These are phyloP conservation scores for Albizia julibrissin DNA, from an alignment of 306 rosid genomes.

Conservation along the genomic window DNA sequence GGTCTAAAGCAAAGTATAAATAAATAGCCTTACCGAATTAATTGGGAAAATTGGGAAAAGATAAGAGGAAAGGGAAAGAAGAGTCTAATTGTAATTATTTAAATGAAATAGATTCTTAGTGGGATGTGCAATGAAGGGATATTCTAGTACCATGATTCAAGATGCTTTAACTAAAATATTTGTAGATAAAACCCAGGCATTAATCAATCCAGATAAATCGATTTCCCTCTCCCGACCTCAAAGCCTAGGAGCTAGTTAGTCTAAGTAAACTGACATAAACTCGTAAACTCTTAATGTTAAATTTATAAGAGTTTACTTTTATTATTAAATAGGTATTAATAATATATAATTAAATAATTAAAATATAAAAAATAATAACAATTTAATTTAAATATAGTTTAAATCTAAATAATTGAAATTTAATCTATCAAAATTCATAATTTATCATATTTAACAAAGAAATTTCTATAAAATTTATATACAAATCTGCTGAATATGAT, in stretches of 20 bases:
- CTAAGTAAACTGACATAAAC: too few relatives aligned
- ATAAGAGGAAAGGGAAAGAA: not conserved
- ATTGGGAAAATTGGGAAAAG: not conserved
- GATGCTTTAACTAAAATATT: not conserved
- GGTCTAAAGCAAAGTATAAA: not conserved
- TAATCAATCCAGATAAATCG: not conserved
- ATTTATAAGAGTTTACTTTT: too few relatives aligned
- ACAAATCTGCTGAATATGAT: too few relatives aligned
- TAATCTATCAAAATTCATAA: too few relatives aligned
- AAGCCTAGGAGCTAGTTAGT: not conserved
- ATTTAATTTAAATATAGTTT: too few relatives aligned
- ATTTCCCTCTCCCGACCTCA: not conserved
- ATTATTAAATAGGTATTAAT: too few relatives aligned
- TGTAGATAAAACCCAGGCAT: not conserved
- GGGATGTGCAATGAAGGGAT: constrained; percentile 13
- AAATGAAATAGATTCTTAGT: not conserved
- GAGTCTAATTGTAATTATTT: not conserved
- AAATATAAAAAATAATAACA: too few relatives aligned
- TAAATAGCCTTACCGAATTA: not conserved
- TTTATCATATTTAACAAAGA: too few relatives aligned
- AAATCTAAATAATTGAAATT: too few relatives aligned
- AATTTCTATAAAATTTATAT: too few relatives aligned
- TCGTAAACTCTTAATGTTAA: too few relatives aligned
- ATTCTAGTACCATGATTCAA: constrained; percentile 7
- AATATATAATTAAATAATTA: too few relatives aligned